Base-by-base conservation (phyloP, 1,284 basidiomycete species). In the Phellinidium pouzarii region DNA sequence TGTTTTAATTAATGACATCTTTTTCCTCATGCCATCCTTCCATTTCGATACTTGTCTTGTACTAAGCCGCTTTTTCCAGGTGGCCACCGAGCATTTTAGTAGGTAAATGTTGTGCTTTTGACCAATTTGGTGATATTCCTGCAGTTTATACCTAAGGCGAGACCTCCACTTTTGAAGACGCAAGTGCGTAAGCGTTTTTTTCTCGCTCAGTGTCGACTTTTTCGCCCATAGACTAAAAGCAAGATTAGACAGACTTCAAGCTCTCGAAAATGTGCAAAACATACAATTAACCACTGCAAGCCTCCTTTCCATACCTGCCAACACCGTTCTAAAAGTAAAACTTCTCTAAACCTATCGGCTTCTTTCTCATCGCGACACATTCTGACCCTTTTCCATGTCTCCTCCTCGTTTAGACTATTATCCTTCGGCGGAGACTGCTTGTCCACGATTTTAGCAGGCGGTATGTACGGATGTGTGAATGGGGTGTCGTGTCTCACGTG, bases 311-410 rank as follows among this genome's bases (percentile, higher is more conserved):
- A 91, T 48, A 82, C 75, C 43, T 80, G 74, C 77, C 80, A 86
- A 60, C 78, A 88, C 14, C 78, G 77, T 61, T 82, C 79, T 22
- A 87, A 51, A 51, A 89, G 68, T 48, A 71, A 73, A 50, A 82
- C 78, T 31, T 78, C 70, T 48, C 82, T 71, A 65, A 83, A 88
- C 50, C 71, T 70, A 62, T 82, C 84, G n/a, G 88, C 87, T 37
- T 79, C 77, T 60, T 77, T 72, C 61, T 88, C 81, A 59, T 87
- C 80, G 57, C 79, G 76, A 44, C 76, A 73, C 71, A 83, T 78
- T 61, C 75, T 75, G 42, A 89, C 81, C 56, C 82, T 84, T 58
- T 80, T 80, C 84, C 87, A 91, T 0, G 84, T 82, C 54, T 87
- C 84, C 53, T 84, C 78, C 60, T 83, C 78, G 59, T 85, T 37